Evolutionary conservation across 2,329 filamentous ascomycete species (phyloP), one percentile per base, ranked within the genome.

Genomic region (Myrmaecium sp.): DNA sequence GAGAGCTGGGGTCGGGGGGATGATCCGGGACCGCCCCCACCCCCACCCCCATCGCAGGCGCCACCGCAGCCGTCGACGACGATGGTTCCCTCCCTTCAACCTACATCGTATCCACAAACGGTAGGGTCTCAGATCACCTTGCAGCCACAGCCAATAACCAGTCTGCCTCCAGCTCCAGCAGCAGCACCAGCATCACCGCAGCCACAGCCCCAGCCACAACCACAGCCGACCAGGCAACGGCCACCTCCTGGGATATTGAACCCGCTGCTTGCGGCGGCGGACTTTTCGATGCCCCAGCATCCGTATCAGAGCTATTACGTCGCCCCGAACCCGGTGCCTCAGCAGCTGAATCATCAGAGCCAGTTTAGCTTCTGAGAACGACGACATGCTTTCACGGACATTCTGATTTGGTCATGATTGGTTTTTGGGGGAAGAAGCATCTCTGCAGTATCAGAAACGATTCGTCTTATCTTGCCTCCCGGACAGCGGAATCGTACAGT

Each of bases 241-340:
- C 51, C 57, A 11, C 58, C 57, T 8, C 47, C 49, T 3, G 66
- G 64, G 5, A 66, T 71, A 21, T 53, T 74, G 5, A 86, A 86
- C 41, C 80, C 80, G 2, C 51, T 86, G 20, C 64, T 74, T 37
- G 69, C 67, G 14, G 62, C 62, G 14, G 79, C 78, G 1, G 78
- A 89, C 43, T 89, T 89, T 46, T 74, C 63, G 14, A 60, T 75
- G 38, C 74, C 78, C 4, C 74, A 81, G 36, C 79, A 84, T 50
- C 80, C 82, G 1, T 91, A 89, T 43, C 74, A 81, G 43, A 71
- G 73, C 26, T 74, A 74, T 51, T 91, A 86, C 40, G 73, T 82
- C 34, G 74, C 78, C 18, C 77, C 79, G 2, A 76, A 66, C 37
- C 61, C 54, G 33, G 41, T 45, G 23, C 30, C 43, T 24, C 29